Base-by-base conservation (phyloP, 2,329 filamentous ascomycete genomes). In the Exserohilum turcica region DNA sequence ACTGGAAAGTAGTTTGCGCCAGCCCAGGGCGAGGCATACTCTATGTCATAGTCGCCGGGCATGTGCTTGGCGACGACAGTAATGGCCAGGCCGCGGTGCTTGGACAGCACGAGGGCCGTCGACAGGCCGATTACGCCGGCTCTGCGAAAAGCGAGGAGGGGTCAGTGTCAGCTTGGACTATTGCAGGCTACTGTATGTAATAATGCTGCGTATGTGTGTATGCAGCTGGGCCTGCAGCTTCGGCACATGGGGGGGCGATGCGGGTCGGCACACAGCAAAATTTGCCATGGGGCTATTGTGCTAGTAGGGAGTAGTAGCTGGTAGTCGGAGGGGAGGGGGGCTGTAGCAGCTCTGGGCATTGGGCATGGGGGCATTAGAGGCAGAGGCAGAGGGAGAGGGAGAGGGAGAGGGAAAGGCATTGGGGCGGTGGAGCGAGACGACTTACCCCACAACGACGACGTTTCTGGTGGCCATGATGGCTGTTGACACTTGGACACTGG, bases 21-120 rank as follows among this genome's bases (percentile, higher is more conserved):
- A 12, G 91, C 91, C 88, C 90, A 94, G 0, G 91, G 91, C n/a
- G 90, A 94, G 2, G 91, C 88, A 72, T 96, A 96, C 80, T 95
- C 90, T 58, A 92, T 87, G 63, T 95, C 89, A 74, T 92, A 94
- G 77, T 96, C 92, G 27, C 92, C 92, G 0, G 92, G 92, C 90
- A 96, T 94, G 72, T 95, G 89, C 71, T 94, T 95, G 6, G 90
- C 87, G 31, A 91, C 79, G 37, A 95, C 80, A 87, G 68, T 92
- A 59, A 95, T 76, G 21, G 79, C 77, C 61, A 86, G 81, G 9
- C 75, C 66, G 5, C 77, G 73, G 63, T 85, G 80, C 54, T 79
- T 79, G 10, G 86, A 86, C 12, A 89, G 76, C 13, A 85, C 74
- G 19, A 87, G 77, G 31, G 86, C 86, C 2, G 85, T 87, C 2